Base-by-base conservation (phyloP, 163 green algal genomes). In the Scenedesmus sp. region DNA sequence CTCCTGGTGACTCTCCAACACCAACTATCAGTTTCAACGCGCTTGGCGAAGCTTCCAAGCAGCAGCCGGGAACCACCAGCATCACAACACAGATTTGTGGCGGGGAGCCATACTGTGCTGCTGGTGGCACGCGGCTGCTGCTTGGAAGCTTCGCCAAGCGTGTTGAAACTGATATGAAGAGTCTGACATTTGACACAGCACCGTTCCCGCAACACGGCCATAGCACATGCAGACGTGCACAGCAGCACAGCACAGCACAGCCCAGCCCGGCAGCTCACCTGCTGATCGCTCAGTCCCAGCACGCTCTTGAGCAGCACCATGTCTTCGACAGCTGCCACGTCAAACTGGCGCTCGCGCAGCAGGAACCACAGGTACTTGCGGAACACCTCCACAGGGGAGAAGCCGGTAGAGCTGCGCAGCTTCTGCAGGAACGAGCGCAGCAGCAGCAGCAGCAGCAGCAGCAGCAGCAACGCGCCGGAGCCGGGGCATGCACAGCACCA, bases 361-460 rank as follows among this genome's bases (percentile, higher is more conserved):
- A 98, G 61, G 94, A 96, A 99, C 97, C 97, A 99, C 59, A 99
- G 89, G 92, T 98, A 99, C 93, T 99, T 99, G 56, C 97, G 92
- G 94, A 99, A 99, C 51, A 98, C 89, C 93, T 98, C 97, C 12
- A 93, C 94, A 30, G 91, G 44, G 15, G 92, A 95, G 93, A 98
- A 99, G 56, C 97, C 96, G 9, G 94, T 96, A 43, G 80, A 65
- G 53, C 91, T 61, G n/a, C 90, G 89, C 15, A 97, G 80, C 24
- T 76, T 81, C 76, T 94, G 90, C 35, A 53, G 59, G 83, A 1
- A 35, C 26, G 43, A 15, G 35, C 24, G 53, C 1, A 88, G 72
- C 35, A 35, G n/a, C 44, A 83, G 86, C 35, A 51, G 65, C 70
- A 46, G 22, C 59, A 72, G 59, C 20, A 35, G 22, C 2, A 24